Base-by-base conservation (phyloP, 495 filamentous ascomycete genomes). In the Daldinia vernicosa region DNA sequence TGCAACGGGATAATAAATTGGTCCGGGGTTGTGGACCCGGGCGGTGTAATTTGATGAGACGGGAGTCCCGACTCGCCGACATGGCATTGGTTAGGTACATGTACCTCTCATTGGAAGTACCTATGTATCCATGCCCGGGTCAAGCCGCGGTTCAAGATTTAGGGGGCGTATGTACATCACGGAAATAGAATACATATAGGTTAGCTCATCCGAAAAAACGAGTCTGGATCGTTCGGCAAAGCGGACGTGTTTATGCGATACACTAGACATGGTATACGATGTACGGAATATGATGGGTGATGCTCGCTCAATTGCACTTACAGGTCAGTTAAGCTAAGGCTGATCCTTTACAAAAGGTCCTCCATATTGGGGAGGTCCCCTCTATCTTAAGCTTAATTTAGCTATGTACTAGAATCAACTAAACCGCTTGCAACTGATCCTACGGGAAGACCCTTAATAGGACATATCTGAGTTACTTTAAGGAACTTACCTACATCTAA, bases 21-120 rank as follows among this genome's bases (percentile, higher is more conserved):
- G 19, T 15, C 68, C 68, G 68, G 19, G 24, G n/a, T 39, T 37
- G 57, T 60, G 64, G 65, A 65, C 67, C 68, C 68, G 68, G 56
- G 2, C 62, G 68, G 51, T 32, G 55, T 53, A 66, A 52, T 22
- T 27, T 8, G 30, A 52, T 59, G 54, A 32, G 28, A 61, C 39
- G 62, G 62, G 26, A 28, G 50, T 58, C 8, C 67, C 35, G 56
- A 35, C 27, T 5, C 54, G 60, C 67, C 54, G 60, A 58, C 43
- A 66, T 60, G 1, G 14, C 28, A 11, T 40, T 12, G 35, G 35
- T 37, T 43, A 43, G n/a, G 7, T 22, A 22, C 37, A 40, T 5
- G 37, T 40, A n/a, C 12, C n/a, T n/a, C 8, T 32, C 30, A 11
- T 32, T 33, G 32, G 9, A 33, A 33, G 32, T 12, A n/a, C n/a